A percentile compares a stretch with the other conserved stretches of the same genome.
These are phyloP conservation scores for Cryptosporidium baileyi DNA, from an alignment of 169 alveolate genomes.

Conservation along the genomic window DNA sequence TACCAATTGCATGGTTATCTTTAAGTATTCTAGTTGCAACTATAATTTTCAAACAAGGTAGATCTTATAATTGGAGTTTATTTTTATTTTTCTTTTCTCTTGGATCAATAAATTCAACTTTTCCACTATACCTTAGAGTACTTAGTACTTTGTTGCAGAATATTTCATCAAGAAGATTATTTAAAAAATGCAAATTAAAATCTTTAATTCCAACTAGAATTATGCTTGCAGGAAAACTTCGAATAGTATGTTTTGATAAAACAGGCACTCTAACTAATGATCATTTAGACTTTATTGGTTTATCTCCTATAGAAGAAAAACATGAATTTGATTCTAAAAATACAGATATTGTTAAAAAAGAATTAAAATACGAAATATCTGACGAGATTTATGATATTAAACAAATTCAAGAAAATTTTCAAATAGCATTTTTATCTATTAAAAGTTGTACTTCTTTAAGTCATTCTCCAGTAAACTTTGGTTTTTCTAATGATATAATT, in stretches of 20 bases:
- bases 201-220: constrained; percentile 95
- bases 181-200: constrained; percentile 82
- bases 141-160: constrained; percentile 79
- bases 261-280: constrained; percentile 97
- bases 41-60: constrained; percentile 69
- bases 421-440: constrained; percentile 24
- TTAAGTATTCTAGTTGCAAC: constrained; percentile 65
- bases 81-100: constrained; percentile 84
- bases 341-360: not conserved
- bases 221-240: constrained; percentile 94
- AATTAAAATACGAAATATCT: not conserved
- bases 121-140: constrained; percentile 37
- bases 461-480: constrained; percentile 30
- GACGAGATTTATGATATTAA: not conserved
- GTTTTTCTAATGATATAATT: constrained; percentile 2
- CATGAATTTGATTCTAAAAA: not conserved
- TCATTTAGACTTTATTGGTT: constrained; percentile 85
- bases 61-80: constrained; percentile 81
- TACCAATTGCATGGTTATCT: constrained; percentile 71
- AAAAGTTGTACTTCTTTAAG: constrained; percentile 59
- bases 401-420: not conserved
- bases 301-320: constrained; percentile 36
- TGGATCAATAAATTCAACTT: constrained; percentile 72
- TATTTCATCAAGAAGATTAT: constrained; percentile 89
- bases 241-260: constrained; percentile 94